Conservation (phyloP, 768 basidiomycete genomes). For the Pholiota molesta region DNA sequence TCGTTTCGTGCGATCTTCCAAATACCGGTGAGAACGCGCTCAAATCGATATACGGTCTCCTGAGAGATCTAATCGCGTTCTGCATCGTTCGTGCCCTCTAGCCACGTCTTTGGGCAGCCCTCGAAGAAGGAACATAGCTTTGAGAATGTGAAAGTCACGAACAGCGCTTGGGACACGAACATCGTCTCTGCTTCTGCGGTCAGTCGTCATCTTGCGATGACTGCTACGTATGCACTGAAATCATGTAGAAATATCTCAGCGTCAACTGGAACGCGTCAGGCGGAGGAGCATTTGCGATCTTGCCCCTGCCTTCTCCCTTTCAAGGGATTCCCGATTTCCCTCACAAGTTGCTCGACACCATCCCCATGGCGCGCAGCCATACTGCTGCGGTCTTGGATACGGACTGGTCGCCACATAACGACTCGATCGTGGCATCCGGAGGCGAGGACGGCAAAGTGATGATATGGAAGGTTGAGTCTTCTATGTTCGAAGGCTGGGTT, state of each 20-base stretch:
- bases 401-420: constrained; percentile 95
- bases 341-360: constrained; percentile 85
- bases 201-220: constrained; percentile 27
- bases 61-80: constrained; percentile 19
- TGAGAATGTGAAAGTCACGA: constrained; percentile 86
- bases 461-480: constrained; percentile 82
- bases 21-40: constrained; percentile 67
- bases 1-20: constrained; percentile 83
- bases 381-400: constrained; percentile 90
- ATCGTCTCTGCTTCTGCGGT: constrained; percentile 84
- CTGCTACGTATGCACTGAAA: constrained; percentile 8
- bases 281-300: constrained; percentile 92
- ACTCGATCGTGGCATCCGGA: constrained; percentile 85
- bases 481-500: constrained; percentile 82
- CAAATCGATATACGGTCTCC: constrained; percentile 7
- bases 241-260: constrained; percentile 73
- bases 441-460: constrained; percentile 94
- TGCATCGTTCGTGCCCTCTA: constrained; percentile 29
- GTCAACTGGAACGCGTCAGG: constrained; percentile 95
- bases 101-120: constrained; percentile 90
- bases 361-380: constrained; percentile 90
- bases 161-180: constrained; percentile 97
- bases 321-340: constrained; percentile 55
- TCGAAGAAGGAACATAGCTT: constrained; percentile 82
- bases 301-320: constrained; percentile 83